phyloP scores from a whole-genome alignment of 2,329 filamentous ascomycete species.

The Ascomycota sp. region DNA sequence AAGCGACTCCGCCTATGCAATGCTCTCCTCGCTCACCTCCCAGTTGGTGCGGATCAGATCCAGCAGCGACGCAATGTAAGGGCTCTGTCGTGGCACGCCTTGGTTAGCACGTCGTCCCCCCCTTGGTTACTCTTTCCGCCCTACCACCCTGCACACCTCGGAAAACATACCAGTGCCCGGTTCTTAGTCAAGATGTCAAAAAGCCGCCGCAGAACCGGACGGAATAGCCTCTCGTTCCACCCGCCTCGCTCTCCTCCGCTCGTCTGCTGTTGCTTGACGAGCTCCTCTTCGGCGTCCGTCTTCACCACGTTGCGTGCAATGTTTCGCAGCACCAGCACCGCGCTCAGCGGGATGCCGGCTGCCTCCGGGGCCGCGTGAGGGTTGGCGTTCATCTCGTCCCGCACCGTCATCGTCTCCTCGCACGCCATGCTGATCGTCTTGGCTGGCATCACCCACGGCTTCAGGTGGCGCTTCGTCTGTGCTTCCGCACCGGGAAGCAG shows the following conservation, averaged over 20 bases:
- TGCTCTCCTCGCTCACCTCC: slow-evolving; percentile 7
- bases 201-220: slow-evolving; percentile 40
- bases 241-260: slow-evolving; percentile 24
- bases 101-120: not conserved
- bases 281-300: slow-evolving; percentile 35
- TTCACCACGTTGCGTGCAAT: slow-evolving; percentile 48
- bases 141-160: not conserved
- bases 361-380: slow-evolving; percentile 40
- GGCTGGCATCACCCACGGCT: slow-evolving; percentile 30
- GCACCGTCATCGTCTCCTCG: slow-evolving; percentile 34
- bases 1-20: not conserved
- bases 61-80: slow-evolving; percentile 19
- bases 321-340: slow-evolving; percentile 59
- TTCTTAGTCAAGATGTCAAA: slow-evolving; percentile 56
- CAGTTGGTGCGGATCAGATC: slow-evolving; percentile 16
- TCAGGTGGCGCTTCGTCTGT: slow-evolving; percentile 5
- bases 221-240: slow-evolving; percentile 50
- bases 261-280: slow-evolving; percentile 24
- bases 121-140: too few relatives aligned
- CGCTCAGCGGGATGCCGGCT: slow-evolving; percentile 59
- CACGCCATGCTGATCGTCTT: slow-evolving; percentile 32
- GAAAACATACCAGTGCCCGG: slow-evolving; percentile 29
- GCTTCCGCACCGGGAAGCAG: slow-evolving; percentile 9
- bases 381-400: slow-evolving; percentile 38
- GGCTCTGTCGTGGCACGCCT: slow-evolving; percentile 12